A percentile compares a stretch with the other conserved stretches of the same genome.
Conservation (phyloP, 1,284 basidiomycete species). For the Cryptococcus sp. region DNA sequence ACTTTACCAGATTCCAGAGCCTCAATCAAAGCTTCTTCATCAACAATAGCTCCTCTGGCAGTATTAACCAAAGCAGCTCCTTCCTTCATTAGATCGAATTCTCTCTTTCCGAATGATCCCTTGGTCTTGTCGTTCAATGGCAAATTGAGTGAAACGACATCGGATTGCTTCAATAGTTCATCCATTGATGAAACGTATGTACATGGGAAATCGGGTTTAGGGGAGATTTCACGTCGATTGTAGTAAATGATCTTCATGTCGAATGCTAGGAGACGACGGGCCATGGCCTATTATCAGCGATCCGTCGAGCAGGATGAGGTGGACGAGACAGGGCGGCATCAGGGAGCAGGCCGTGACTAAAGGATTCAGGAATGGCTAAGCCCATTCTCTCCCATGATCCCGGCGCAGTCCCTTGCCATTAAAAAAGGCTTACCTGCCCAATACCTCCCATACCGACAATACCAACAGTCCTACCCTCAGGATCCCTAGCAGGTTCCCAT, state of each 20-base stretch:
- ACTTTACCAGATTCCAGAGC: conserved; percentile 70
- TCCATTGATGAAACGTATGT: conserved; percentile 68
- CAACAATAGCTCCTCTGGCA: conserved; percentile 81
- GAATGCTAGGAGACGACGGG: conserved; percentile 40
- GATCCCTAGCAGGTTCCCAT: conserved; percentile 62
- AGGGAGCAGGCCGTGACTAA: neutral
- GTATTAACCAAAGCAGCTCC: conserved; percentile 83
- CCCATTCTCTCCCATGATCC: no score
- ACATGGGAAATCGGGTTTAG: conserved; percentile 63
- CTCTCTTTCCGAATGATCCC: conserved; percentile 67
- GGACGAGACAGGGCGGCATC: neutral
- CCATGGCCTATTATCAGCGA: conserved; percentile 28
- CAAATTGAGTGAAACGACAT: conserved; percentile 61
- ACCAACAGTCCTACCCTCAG: conserved; percentile 71
- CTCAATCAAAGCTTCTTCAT: conserved; percentile 76
- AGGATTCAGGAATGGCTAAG: no score
- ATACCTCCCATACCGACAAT: conserved; percentile 90
- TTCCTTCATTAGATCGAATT: conserved; percentile 75
- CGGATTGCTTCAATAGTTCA: conserved; percentile 67
- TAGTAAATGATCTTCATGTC: conserved; percentile 81
- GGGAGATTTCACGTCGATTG: conserved; percentile 59
- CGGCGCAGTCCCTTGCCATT: no score
- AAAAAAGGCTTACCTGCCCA: conserved; percentile 54
- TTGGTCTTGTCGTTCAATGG: conserved; percentile 64
- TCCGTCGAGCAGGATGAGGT: no score